Evolutionary conservation across 2,329 filamentous ascomycete genomes (phyloP), one percentile per base, ranked within the genome.

Genomic region (Monascus ruber): DNA sequence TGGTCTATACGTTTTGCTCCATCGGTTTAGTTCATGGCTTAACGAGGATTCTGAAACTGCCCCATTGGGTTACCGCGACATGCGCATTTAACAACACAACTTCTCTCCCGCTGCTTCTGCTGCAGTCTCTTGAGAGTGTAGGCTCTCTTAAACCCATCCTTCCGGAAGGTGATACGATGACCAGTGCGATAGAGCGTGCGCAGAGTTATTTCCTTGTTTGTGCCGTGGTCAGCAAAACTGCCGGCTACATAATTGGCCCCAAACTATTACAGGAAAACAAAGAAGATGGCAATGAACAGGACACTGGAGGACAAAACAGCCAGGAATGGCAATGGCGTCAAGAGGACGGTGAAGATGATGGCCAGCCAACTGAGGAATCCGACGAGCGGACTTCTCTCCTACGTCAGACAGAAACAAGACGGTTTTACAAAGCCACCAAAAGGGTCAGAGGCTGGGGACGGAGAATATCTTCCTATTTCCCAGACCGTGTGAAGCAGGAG

Each of bases 131-230:
- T 26, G 62, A 69, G 33, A 62, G 68, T 6, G 77, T 78, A 0
- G 76, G 75, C 2, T 73, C 80, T 25, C 60, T 82, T 5, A 55
- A 66, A 24, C 54, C 64, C 2, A 62, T 81, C 11, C 54, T 69
- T 42, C 44, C 58, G 43, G 47, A 69, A 47, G 49, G 68, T 55
- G 63, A 72, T 46, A 54, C 64, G 2, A 55, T 61, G 2, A 48
- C 58, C 2, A 61, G 63, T 3, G 74, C 74, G 0, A 62, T 81
- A 8, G 68, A 73, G 38, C 65, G 78, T 6, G 77, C 77, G 5
- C 76, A 80, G 51, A 74, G 73, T 9, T 83, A 80, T 54, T 81
- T 83, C 50, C 59, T 83, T 3, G 71, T 83, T 42, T 81, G 77
- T 46, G 71, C 77, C 3, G 80, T 79, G 39, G 65, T 82, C 6